Evolutionary conservation across 768 basidiomycete species (phyloP), one percentile per base, ranked within the genome.

Genomic region (Postia placenta): DNA sequence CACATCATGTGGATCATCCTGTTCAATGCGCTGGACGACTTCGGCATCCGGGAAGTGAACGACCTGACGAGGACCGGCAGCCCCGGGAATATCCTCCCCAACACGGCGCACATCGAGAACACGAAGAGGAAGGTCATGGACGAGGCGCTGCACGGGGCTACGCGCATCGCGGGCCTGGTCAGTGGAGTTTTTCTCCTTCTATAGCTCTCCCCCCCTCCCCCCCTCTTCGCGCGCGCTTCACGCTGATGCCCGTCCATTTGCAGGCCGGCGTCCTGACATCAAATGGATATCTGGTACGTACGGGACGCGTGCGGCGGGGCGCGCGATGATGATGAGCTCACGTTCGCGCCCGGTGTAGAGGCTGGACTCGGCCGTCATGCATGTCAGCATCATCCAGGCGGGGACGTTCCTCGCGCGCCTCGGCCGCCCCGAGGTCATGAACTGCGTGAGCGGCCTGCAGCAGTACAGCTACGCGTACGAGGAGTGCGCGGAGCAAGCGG

Each of bases 1-100:
- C 92, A 96, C 67, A 80, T 87, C 57, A 85, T 94, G 80, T 95
- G 90, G 91, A 82, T 93, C 51, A 79, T 83, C 36, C 66, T 92
- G 3, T 86, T 87, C 65, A 81, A 75, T 53, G 91, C 92, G 1
- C 67, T 95, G 54, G 85, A 90, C 50, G 91, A 94, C 49, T 92
- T 79, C 60, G 91, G 91, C 11, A 73, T 95, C 49, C 80, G 80
- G 52, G 91, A 93, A 58, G 65, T 80, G 51, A 85, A 85, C 61
- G 70, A 76, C 41, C 61, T 69, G 9, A 59, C 63, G 23, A 67
- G 73, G 37, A 55, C 68, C 42, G 64, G 67, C n/a, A 64, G 65
- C 45, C 60, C 67, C 22, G 59, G 65, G 23, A 56, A 66, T 38
- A 60, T 66, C 26, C 55, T 72, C 20, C 67, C 67, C 25, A 74